phyloP scores from a whole-genome alignment of 1,284 basidiomycete species.

The Cryptococcus maquisensis region DNA sequence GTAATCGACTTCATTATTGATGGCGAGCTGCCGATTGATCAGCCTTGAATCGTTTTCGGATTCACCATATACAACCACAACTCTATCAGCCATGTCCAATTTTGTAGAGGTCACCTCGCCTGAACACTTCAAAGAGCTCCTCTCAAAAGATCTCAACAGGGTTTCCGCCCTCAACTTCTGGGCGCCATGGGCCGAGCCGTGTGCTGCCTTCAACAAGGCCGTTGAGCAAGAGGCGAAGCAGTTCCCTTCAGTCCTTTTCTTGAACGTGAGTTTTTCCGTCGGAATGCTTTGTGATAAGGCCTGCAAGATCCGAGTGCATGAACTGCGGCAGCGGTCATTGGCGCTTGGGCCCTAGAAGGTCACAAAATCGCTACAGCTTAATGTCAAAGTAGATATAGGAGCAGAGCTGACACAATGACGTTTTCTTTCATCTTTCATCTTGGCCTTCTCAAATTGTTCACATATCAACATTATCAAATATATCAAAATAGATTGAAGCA shows the following conservation, averaged over 20 bases:
- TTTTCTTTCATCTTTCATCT: not conserved
- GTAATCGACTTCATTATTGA: not conserved
- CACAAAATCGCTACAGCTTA: no score
- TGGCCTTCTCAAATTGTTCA: not conserved
- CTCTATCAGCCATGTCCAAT: constrained; percentile 25
- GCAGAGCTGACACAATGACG: not conserved
- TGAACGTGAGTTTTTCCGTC: constrained; percentile 58
- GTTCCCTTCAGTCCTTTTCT: constrained; percentile 64
- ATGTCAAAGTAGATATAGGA: not conserved
- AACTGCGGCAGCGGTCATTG: no score
- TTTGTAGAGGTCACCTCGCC: constrained; percentile 58
- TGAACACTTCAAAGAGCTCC: constrained; percentile 66
- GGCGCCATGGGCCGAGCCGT: constrained; percentile 88
- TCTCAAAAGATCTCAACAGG: constrained; percentile 69
- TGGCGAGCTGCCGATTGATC: not conserved
- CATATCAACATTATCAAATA: constrained; percentile 2
- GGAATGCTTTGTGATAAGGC: not conserved
- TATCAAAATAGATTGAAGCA: constrained; percentile 72
- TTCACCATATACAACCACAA: no score
- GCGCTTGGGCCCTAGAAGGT: no score
- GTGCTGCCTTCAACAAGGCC: constrained; percentile 77
- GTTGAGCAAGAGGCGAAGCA: constrained; percentile 67
- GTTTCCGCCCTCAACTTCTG: constrained; percentile 88
- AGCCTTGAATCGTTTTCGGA: not conserved
- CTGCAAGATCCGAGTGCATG: not conserved